phyloP scores from a whole-genome alignment of 2,329 filamentous ascomycete species.

The Colletotrichum plurivorum region DNA sequence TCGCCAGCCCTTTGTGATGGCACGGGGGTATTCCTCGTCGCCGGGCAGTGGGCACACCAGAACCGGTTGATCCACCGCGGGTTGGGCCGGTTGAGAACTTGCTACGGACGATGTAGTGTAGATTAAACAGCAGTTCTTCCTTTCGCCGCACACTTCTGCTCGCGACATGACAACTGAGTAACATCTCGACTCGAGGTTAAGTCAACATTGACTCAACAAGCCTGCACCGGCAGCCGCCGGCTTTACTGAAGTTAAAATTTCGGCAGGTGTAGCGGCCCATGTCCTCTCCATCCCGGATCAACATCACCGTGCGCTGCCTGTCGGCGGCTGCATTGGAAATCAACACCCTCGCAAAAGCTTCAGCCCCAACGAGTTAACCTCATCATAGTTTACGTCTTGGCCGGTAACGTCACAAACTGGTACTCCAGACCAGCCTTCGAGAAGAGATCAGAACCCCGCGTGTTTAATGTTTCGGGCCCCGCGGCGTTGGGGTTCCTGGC shows the following conservation, averaged over 20 bases:
- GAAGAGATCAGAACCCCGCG: not conserved
- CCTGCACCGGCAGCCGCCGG: constrained; percentile 8
- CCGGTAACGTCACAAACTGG: constrained; percentile 7
- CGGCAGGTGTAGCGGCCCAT: not conserved
- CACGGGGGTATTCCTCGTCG: constrained; percentile 7
- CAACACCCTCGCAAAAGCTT: constrained; percentile 17
- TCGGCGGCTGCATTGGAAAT: constrained; percentile 14
- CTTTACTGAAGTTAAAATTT: constrained; percentile 10
- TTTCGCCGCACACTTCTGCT: not conserved
- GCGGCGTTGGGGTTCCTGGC: not conserved
- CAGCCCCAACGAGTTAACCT: constrained; percentile 23
- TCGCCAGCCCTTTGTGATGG: constrained; percentile 13
- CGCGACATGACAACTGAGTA: not conserved
- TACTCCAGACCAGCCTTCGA: not conserved
- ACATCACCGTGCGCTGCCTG: constrained; percentile 27
- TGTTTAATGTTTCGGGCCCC: not conserved
- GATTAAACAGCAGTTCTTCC: too few relatives aligned
- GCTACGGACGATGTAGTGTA: too few relatives aligned
- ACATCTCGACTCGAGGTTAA: not conserved
- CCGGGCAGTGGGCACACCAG: not conserved
- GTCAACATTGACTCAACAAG: constrained; percentile 23
- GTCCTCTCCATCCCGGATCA: not conserved
- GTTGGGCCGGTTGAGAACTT: not conserved
- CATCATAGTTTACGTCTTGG: constrained; percentile 10
- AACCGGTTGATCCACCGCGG: constrained; percentile 23